phyloP scores from a whole-genome alignment of 2,329 filamentous ascomycete genomes.

The Pleurostoma richardsiae region DNA sequence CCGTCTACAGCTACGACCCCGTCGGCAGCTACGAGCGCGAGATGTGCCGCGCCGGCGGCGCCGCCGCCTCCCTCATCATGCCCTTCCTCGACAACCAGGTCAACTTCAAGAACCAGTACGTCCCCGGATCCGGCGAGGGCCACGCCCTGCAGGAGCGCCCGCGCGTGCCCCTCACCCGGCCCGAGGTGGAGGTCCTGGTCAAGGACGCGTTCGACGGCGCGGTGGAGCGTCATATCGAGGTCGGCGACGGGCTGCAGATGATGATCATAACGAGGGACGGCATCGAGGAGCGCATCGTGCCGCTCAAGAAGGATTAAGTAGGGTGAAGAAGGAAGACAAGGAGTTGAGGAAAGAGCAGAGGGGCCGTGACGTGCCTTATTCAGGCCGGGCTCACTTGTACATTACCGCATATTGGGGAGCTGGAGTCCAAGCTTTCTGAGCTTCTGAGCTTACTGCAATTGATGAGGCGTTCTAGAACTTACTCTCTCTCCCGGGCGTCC shows the following conservation, averaged over 20 bases:
- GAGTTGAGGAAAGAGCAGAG: too few species aligned
- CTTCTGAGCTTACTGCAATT: not conserved
- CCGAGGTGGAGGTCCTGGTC: slow-evolving; percentile 79
- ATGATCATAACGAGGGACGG: slow-evolving; percentile 85
- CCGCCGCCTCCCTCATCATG: slow-evolving; percentile 93
- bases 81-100: slow-evolving; percentile 99
- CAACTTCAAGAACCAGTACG: slow-evolving; percentile 98
- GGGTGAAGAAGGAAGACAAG: not conserved
- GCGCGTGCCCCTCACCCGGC: slow-evolving; percentile 63
- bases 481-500: too few species aligned
- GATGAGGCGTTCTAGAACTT: too few species aligned
- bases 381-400: slow-evolving; percentile 20
- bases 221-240: slow-evolving; percentile 97
- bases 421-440: not conserved
- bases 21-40: slow-evolving; percentile 97
- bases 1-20: slow-evolving; percentile 95
- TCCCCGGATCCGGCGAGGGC: slow-evolving; percentile 78
- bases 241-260: slow-evolving; percentile 94
- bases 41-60: slow-evolving; percentile 89
- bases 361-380: not conserved
- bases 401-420: slow-evolving; percentile 12
- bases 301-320: slow-evolving; percentile 82
- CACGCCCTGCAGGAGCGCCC: slow-evolving; percentile 72
- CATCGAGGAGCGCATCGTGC: slow-evolving; percentile 77
- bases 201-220: slow-evolving; percentile 98